Percentiles rank a stretch among this genome's conserved stretches.
phyloP scores from a whole-genome alignment of 2,329 filamentous ascomycete species.

The Pseudopithomyces maydicus region DNA sequence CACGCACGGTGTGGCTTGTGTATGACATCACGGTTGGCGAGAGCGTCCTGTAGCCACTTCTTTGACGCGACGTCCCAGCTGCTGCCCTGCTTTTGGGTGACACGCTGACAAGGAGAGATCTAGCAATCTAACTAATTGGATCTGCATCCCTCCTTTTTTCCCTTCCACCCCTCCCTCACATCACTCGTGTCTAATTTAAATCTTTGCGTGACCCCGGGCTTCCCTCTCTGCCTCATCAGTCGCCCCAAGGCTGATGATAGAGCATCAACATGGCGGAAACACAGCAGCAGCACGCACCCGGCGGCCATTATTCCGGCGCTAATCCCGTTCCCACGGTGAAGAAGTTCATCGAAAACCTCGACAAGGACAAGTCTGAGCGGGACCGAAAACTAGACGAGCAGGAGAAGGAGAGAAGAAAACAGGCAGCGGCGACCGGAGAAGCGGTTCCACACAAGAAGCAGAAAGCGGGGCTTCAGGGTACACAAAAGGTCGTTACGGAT shows the following conservation, averaged over 20 bases:
- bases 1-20: slow-evolving; percentile 12
- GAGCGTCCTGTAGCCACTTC: slow-evolving; percentile 2
- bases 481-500: slow-evolving; percentile 72
- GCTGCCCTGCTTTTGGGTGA: slow-evolving; percentile 20
- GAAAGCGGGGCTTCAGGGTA: slow-evolving; percentile 50
- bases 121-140: slow-evolving; percentile 7
- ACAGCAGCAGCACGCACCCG: slow-evolving; percentile 56
- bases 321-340: slow-evolving; percentile 89
- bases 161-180: not conserved
- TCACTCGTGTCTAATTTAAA: not conserved
- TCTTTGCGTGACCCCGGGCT: not conserved
- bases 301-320: slow-evolving; percentile 76
- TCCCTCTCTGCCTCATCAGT: slow-evolving; percentile 2
- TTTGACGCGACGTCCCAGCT: slow-evolving; percentile 7
- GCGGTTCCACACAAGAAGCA: slow-evolving; percentile 55
- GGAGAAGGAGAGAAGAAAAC: slow-evolving; percentile 54
- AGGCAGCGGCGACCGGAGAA: slow-evolving; percentile 38
- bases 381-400: slow-evolving; percentile 71
- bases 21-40: slow-evolving; percentile 18
- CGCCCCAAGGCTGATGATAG: slow-evolving; percentile 8
- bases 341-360: slow-evolving; percentile 79
- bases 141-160: slow-evolving; percentile 1
- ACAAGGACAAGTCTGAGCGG: slow-evolving; percentile 76
- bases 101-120: slow-evolving; percentile 1
- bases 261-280: slow-evolving; percentile 49